Evolutionary conservation across 345 rosid genomes (phyloP).

Genomic region (Syzygium aromaticum): DNA sequence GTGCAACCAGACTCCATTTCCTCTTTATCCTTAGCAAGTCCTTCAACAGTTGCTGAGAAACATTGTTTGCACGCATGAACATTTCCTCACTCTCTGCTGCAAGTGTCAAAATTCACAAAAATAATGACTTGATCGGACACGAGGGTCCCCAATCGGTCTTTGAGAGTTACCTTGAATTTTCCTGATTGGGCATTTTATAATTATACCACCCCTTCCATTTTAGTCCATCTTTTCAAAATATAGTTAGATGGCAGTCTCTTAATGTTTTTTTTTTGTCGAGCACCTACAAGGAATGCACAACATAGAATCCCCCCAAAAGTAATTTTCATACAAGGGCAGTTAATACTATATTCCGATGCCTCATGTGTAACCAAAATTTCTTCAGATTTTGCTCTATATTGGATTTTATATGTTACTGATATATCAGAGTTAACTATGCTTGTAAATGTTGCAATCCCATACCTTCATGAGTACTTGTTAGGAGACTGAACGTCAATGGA

Average conservation of each 20-base stretch:
- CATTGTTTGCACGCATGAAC: not conserved
- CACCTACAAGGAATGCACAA: constrained; percentile 25
- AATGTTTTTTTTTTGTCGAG: constrained; percentile 2
- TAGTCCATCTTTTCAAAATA: constrained; percentile 32
- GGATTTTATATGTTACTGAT: not conserved
- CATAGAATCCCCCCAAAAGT: constrained; percentile 27
- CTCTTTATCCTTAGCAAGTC: not conserved
- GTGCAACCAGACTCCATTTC: not conserved
- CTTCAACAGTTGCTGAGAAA: not conserved
- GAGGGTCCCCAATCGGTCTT: not conserved
- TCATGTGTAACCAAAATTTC: not conserved
- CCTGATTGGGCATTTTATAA: not conserved
- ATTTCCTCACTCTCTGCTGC: not conserved
- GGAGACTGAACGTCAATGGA: not conserved
- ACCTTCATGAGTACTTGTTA: not conserved
- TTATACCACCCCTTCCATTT: not conserved
- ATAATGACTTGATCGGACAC: not conserved
- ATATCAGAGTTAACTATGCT: not conserved
- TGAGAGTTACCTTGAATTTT: not conserved
- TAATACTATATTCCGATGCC: not conserved
- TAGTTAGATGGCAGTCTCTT: constrained; percentile 18
- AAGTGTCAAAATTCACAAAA: not conserved
- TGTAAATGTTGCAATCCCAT: not conserved
- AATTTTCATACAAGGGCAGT: constrained; percentile 8
- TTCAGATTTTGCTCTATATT: not conserved